Percentiles rank a stretch among this genome's conserved stretches.
These are phyloP conservation scores for Nitzschia sp. DNA, from an alignment of 108 stramenopile genomes.

Conservation along the genomic window DNA sequence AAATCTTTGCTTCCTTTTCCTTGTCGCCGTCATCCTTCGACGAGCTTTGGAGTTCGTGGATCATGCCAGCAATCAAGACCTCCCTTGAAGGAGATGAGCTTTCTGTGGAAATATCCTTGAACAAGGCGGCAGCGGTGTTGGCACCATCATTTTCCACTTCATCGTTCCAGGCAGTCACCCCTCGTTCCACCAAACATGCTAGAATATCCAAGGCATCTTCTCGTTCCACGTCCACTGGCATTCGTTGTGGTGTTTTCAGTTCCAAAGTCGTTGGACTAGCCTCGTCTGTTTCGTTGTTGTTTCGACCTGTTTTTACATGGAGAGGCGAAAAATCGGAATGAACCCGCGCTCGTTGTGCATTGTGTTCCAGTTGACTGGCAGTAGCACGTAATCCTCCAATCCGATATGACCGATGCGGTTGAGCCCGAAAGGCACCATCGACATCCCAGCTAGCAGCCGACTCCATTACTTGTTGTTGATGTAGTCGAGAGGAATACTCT, in stretches of 20 bases:
- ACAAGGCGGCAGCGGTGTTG: not conserved
- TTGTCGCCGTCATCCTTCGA: constrained; percentile 13
- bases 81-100: not conserved
- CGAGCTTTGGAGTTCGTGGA: constrained; percentile 18
- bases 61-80: not conserved
- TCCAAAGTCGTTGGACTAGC: constrained; percentile 7
- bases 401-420: constrained; percentile 8
- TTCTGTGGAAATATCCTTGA: not conserved
- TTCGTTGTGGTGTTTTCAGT: constrained; percentile 38
- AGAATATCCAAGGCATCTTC: constrained; percentile 71
- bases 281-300: not conserved
- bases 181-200: constrained; percentile 61
- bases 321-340: constrained; percentile 26
- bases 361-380: constrained; percentile 1
- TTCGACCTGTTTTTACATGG: not conserved
- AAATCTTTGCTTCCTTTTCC: constrained; percentile 4
- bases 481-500: not conserved
- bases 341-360: constrained; percentile 19
- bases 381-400: constrained; percentile 14
- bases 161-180: constrained; percentile 34
- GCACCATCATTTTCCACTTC: not conserved
- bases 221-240: constrained; percentile 54
- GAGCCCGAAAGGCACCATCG: constrained; percentile 12
- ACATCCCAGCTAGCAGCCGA: constrained; percentile 10
- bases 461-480: not conserved